A percentile compares a stretch with the other conserved stretches of the same genome.
Evolutionary conservation across 106 monocot genomes (phyloP).

Genomic region (Dactylorhiza incarnata): DNA sequence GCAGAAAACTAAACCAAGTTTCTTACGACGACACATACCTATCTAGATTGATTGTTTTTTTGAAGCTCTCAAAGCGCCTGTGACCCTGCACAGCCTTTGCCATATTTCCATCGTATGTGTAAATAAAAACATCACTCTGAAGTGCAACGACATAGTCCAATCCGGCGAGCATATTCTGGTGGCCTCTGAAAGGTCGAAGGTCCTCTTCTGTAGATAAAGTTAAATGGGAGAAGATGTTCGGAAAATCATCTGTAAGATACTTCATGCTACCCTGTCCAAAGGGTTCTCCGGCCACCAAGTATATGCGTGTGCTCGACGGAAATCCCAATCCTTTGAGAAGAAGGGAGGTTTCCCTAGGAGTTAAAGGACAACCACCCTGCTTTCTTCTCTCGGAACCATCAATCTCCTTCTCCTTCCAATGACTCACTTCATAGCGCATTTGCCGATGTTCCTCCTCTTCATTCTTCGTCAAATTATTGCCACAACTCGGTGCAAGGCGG

Average conservation of each 20-base stretch:
- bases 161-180: constrained; percentile 98
- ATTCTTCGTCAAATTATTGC: constrained; percentile 65
- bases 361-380: constrained; percentile 81
- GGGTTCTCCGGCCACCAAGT: constrained; percentile 90
- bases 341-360: constrained; percentile 88
- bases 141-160: constrained; percentile 92
- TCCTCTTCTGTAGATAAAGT: constrained; percentile 64
- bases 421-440: constrained; percentile 83
- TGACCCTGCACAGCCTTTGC: constrained; percentile 99
- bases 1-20: background rate
- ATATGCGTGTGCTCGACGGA: constrained; percentile 71
- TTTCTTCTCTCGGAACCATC: constrained; percentile 60
- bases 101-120: constrained; percentile 97
- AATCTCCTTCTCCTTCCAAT: constrained; percentile 99
- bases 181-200: constrained; percentile 52
- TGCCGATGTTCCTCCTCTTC: constrained; percentile 67
- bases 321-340: constrained; percentile 85
- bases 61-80: constrained; percentile 82
- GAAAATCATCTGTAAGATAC: constrained; percentile 61
- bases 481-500: too few relatives aligned
- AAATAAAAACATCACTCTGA: too few relatives aligned
- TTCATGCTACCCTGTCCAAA: constrained; percentile 89
- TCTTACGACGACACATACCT: constrained; percentile 34
- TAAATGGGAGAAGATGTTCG: constrained; percentile 69
- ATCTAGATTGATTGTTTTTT: constrained; percentile 84